Percentiles rank a stretch among this genome's conserved stretches.
Evolutionary conservation across 169 alveolate species (phyloP).

Genomic region (Cryptosporidium xiaoi): DNA sequence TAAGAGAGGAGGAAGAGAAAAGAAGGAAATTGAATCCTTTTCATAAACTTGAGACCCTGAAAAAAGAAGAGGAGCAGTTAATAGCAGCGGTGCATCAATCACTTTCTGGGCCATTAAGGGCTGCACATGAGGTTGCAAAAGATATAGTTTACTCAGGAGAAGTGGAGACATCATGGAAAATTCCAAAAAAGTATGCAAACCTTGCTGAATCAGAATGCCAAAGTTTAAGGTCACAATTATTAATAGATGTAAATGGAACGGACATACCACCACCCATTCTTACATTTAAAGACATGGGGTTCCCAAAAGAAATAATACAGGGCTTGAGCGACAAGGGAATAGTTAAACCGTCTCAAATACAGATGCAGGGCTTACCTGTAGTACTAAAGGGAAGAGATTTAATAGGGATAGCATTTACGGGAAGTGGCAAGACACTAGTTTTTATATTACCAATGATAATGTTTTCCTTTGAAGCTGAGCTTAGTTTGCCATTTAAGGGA

Average conservation of each 20-base stretch:
- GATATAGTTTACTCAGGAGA: conserved; percentile 76
- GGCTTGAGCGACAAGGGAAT: conserved; percentile 87
- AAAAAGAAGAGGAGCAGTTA: conserved; percentile 45
- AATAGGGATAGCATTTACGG: conserved; percentile 93
- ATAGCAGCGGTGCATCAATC: conserved; percentile 66
- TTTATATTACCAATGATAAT: conserved; percentile 91
- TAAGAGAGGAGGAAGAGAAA: conserved; percentile 47
- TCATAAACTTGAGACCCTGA: conserved; percentile 29
- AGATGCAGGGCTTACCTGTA: conserved; percentile 92
- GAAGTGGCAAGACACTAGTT: conserved; percentile 93
- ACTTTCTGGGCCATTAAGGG: conserved; percentile 70
- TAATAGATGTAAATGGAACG: conserved; percentile 88
- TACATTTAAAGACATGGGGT: conserved; percentile 90
- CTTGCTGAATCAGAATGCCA: conserved; percentile 76
- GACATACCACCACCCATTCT: conserved; percentile 94
- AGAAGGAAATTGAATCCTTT: conserved; percentile 28
- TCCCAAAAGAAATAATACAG: conserved; percentile 88
- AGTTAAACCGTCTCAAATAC: conserved; percentile 92
- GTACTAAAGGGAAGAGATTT: conserved; percentile 90
- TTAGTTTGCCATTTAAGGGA: conserved; percentile 79
- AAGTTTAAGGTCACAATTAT: conserved; percentile 79
- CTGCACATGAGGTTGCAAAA: conserved; percentile 81
- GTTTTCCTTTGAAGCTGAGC: conserved; percentile 88
- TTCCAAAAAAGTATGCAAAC: conserved; percentile 79
- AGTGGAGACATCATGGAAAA: conserved; percentile 78